phyloP scores from a whole-genome alignment of 768 basidiomycete genomes.

The Lactarius evosmus region DNA sequence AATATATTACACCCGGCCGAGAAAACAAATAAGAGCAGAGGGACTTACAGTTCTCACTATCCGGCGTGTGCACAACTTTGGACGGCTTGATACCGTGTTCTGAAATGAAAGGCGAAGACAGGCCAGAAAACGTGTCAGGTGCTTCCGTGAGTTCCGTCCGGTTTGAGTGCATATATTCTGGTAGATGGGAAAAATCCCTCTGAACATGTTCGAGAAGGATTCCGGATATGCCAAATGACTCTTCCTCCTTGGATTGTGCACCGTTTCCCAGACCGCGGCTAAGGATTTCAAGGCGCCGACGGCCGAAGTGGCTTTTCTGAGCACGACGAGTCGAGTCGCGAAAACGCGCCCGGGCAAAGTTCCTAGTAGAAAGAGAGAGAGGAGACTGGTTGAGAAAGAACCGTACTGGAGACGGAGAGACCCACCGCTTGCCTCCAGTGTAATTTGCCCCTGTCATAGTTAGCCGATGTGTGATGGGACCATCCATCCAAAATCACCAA shows the following conservation, averaged over 20 bases:
- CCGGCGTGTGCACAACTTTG: not conserved
- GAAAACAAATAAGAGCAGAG: not conserved
- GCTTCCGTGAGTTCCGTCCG: not conserved
- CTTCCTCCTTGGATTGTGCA: not conserved
- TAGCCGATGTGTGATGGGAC: not conserved
- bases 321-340: constrained; percentile 22
- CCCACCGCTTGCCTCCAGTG: constrained; percentile 26
- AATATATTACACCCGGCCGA: not conserved
- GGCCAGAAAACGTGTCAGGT: not conserved
- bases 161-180: not conserved
- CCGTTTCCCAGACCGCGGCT: constrained; percentile 17
- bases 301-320: constrained; percentile 28
- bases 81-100: not conserved
- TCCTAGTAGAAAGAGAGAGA: constrained; percentile 14
- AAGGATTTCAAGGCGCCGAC: constrained; percentile 23
- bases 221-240: not conserved
- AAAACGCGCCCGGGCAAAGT: constrained; percentile 25
- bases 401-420: too few species aligned
- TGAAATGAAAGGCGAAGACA: not conserved
- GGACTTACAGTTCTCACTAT: constrained; percentile 9
- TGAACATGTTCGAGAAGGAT: constrained; percentile 22
- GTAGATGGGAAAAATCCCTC: constrained; percentile 5
- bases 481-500: not conserved
- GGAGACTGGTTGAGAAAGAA: not conserved
- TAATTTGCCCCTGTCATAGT: constrained; percentile 27